These are phyloP conservation scores for Periglandula ipomoeae DNA, from an alignment of 2,329 filamentous ascomycete genomes.

Conservation along the genomic window DNA sequence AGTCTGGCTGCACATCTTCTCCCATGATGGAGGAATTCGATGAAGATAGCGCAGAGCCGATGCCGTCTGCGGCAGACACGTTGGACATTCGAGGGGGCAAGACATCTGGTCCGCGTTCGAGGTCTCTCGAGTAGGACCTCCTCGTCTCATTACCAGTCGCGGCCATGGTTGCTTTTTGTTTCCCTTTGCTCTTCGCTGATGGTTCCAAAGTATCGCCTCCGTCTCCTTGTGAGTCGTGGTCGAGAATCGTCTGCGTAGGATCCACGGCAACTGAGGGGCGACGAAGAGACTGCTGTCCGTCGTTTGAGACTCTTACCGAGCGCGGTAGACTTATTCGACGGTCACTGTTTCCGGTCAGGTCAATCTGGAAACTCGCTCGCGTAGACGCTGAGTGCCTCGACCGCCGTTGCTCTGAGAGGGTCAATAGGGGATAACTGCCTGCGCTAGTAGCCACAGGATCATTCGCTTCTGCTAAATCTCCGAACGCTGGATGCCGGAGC, in stretches of 20 bases:
- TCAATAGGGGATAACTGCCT: slow-evolving; percentile 42
- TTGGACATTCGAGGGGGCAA: slow-evolving; percentile 37
- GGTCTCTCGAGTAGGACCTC: slow-evolving; percentile 37
- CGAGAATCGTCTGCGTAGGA: not conserved
- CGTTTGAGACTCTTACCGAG: slow-evolving; percentile 44
- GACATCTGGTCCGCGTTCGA: slow-evolving; percentile 44
- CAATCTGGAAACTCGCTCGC: slow-evolving; percentile 42
- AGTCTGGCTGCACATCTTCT: slow-evolving; percentile 54
- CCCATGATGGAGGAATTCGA: slow-evolving; percentile 53
- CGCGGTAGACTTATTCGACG: slow-evolving; percentile 44
- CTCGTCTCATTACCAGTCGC: slow-evolving; percentile 24
- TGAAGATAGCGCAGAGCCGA: slow-evolving; percentile 47
- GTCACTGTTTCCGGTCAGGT: slow-evolving; percentile 34
- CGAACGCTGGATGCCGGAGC: slow-evolving; percentile 35
- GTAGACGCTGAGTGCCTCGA: slow-evolving; percentile 32
- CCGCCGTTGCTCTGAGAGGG: slow-evolving; percentile 40
- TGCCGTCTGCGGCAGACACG: slow-evolving; percentile 38
- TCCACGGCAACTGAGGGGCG: slow-evolving; percentile 13
- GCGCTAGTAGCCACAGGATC: slow-evolving; percentile 30
- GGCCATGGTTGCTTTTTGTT: slow-evolving; percentile 39
- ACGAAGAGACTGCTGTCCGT: slow-evolving; percentile 33
- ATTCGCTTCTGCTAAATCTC: slow-evolving; percentile 24
- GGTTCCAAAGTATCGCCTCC: not conserved
- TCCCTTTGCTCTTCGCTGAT: slow-evolving; percentile 35
- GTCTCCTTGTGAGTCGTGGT: not conserved